A percentile compares a stretch with the other conserved stretches of the same genome.
These are phyloP conservation scores for Rehmannia glutinosa DNA, from an alignment of 257 asterid genomes.

Conservation along the genomic window DNA sequence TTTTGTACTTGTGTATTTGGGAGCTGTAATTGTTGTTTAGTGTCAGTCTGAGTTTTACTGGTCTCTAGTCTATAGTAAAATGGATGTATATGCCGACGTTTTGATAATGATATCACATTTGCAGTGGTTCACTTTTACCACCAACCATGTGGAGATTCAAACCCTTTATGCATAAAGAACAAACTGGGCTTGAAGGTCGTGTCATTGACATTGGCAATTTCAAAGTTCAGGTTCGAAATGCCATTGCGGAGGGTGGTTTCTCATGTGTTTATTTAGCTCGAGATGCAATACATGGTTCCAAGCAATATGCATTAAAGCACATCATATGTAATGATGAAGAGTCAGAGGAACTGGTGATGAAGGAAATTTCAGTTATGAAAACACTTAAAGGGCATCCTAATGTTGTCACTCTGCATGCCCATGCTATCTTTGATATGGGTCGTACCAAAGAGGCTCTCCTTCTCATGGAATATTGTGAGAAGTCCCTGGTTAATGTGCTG, in stretches of 20 bases:
- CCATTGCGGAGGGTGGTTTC: conserved; percentile 96
- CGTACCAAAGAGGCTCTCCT: conserved; percentile 93
- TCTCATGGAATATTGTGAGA: conserved; percentile 93
- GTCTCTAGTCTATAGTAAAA: not conserved
- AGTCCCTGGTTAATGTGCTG: conserved; percentile 77
- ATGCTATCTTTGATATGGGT: conserved; percentile 84
- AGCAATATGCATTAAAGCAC: conserved; percentile 92
- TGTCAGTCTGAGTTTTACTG: not conserved
- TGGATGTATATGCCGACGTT: not conserved
- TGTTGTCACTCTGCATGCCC: conserved; percentile 65
- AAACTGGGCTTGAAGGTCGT: conserved; percentile 94
- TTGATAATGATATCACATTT: conserved; percentile 11
- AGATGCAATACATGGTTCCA: conserved; percentile 73
- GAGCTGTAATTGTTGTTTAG: not conserved
- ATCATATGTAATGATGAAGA: conserved; percentile 91
- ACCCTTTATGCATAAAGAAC: conserved; percentile 80
- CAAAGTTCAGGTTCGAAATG: conserved; percentile 82
- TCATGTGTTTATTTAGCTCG: conserved; percentile 89
- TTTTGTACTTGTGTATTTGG: not conserved
- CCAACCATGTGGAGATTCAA: conserved; percentile 91
- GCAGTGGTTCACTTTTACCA: conserved; percentile 30
- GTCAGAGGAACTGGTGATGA: conserved; percentile 62
- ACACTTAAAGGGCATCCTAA: conserved; percentile 91
- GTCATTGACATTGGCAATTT: conserved; percentile 71
- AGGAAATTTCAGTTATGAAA: conserved; percentile 89